Percentiles rank a stretch among this genome's conserved stretches.
Evolutionary conservation across 768 basidiomycete species (phyloP).

Genomic region (Serpula lacrymans): DNA sequence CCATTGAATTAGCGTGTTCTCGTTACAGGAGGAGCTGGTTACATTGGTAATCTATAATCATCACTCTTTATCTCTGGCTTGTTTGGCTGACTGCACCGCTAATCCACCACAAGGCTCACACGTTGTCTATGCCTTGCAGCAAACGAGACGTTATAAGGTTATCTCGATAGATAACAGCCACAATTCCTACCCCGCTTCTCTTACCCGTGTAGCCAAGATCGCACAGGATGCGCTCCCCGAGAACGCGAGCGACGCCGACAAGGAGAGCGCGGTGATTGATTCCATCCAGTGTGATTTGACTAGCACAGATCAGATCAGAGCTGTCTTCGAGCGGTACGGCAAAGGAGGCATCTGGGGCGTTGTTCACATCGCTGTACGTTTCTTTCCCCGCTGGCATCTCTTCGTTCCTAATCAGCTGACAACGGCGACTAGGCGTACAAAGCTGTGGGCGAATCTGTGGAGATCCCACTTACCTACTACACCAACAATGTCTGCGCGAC

Average conservation of each 20-base stretch:
- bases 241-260: conserved; percentile 63
- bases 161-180: conserved; percentile 94
- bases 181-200: conserved; percentile 79
- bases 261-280: conserved; percentile 72
- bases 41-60: conserved; percentile 61
- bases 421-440: conserved; percentile 78
- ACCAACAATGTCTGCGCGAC: conserved; percentile 91
- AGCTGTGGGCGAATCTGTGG: conserved; percentile 94
- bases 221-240: conserved; percentile 70
- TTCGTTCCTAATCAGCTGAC: conserved; percentile 1
- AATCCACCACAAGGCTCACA: conserved; percentile 71
- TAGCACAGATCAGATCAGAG: conserved; percentile 61
- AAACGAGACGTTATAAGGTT: conserved; percentile 87
- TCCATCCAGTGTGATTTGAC: conserved; percentile 72
- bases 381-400: not conserved
- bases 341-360: conserved; percentile 96
- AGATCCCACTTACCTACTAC: conserved; percentile 92
- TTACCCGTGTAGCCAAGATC: conserved; percentile 75
- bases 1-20: conserved; percentile 53
- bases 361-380: conserved; percentile 86
- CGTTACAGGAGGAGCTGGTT: conserved; percentile 82
- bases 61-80: conserved; percentile 4
- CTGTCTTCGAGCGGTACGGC: conserved; percentile 80
- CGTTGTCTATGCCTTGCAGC: conserved; percentile 81
- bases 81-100: conserved; percentile 9